Percentiles rank a stretch among this genome's conserved stretches.
Evolutionary conservation across 2,329 filamentous ascomycete species (phyloP).

Genomic region (Stachybotrys chlorohalonatus): DNA sequence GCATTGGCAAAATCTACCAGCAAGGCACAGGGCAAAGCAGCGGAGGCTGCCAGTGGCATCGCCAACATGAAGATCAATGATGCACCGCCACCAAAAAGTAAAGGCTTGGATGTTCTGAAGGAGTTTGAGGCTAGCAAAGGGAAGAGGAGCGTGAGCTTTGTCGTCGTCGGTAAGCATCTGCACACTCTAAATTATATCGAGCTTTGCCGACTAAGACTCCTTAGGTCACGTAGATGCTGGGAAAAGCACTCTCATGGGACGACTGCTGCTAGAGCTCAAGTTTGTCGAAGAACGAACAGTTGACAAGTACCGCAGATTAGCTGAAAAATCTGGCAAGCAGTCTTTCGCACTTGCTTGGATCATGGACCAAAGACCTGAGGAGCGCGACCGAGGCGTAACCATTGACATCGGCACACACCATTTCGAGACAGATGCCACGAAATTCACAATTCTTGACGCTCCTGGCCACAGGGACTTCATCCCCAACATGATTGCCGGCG

Average conservation of each 20-base stretch:
- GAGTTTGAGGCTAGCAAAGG: slow-evolving; percentile 67
- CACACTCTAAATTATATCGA: neutral
- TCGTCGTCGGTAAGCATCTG: slow-evolving; percentile 66
- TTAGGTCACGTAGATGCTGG: slow-evolving; percentile 92
- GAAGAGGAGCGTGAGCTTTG: slow-evolving; percentile 82
- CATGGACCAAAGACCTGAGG: slow-evolving; percentile 83
- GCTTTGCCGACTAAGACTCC: slow-evolving; percentile 4
- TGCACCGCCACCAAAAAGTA: slow-evolving; percentile 52
- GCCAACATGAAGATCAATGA: slow-evolving; percentile 36
- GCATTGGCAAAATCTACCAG: slow-evolving; percentile 25
- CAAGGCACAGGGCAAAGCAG: slow-evolving; percentile 21
- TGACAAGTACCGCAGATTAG: slow-evolving; percentile 80
- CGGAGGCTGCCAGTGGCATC: slow-evolving; percentile 18
- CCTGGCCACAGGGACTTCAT: slow-evolving; percentile 95
- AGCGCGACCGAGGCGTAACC: slow-evolving; percentile 82
- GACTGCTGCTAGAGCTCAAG: slow-evolving; percentile 80
- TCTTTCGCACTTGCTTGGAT: slow-evolving; percentile 98
- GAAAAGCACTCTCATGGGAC: slow-evolving; percentile 95
- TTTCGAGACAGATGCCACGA: slow-evolving; percentile 80
- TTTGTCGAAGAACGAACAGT: slow-evolving; percentile 82
- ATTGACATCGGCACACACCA: slow-evolving; percentile 95
- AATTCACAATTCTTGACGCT: slow-evolving; percentile 90
- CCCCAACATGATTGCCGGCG: slow-evolving; percentile 97
- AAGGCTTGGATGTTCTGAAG: slow-evolving; percentile 75
- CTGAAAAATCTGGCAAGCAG: slow-evolving; percentile 83